Percentiles rank a stretch among this genome's conserved stretches.
Evolutionary conservation across 129 eudicot species (phyloP).

Genomic region (Silybum marianum): DNA sequence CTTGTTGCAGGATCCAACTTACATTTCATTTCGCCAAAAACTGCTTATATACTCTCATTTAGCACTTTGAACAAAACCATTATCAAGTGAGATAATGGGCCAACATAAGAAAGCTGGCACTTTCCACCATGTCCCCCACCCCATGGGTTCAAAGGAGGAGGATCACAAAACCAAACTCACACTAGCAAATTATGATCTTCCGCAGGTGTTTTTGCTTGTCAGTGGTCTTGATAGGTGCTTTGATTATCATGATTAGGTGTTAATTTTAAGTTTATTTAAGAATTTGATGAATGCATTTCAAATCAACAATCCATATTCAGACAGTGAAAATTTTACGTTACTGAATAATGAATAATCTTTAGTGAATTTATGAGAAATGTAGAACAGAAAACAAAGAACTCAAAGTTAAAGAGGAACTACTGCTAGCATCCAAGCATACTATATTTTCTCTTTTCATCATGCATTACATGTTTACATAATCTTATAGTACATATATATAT

Average conservation of each 20-base stretch:
- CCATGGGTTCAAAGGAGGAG: too few species aligned
- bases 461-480: not conserved
- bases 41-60: not conserved
- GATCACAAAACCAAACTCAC: too few species aligned
- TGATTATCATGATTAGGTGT: not conserved
- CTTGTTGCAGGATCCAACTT: not conserved
- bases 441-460: conserved; percentile 2
- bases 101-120: too few species aligned
- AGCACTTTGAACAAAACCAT: not conserved
- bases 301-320: not conserved
- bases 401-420: not conserved
- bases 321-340: not conserved
- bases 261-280: not conserved
- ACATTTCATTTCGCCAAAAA: not conserved
- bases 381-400: not conserved
- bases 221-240: not conserved
- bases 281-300: not conserved
- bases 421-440: not conserved
- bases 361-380: not conserved
- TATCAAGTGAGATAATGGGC: not conserved
- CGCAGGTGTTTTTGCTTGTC: too few species aligned
- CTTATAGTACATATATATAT: not conserved
- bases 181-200: too few species aligned
- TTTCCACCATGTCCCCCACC: too few species aligned
- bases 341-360: not conserved